Percentiles rank a stretch among this genome's conserved stretches.
Evolutionary conservation across 495 filamentous ascomycete genomes (phyloP).

Genomic region (Neurospora sp.): DNA sequence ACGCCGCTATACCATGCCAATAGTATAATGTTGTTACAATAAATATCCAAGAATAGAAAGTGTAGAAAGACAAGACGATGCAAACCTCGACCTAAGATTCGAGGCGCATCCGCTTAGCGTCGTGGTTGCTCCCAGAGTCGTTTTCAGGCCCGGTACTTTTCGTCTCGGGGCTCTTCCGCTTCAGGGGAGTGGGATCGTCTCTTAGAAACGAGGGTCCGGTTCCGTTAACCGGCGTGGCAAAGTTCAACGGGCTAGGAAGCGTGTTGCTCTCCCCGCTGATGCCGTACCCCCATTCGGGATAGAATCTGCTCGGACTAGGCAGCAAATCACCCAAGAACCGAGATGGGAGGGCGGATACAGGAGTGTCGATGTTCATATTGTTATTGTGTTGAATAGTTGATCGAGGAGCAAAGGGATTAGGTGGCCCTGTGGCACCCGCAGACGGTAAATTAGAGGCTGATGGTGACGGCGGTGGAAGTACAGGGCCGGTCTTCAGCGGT

Average conservation of each 20-base stretch:
- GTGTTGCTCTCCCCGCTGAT: constrained; percentile 60
- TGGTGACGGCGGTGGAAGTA: constrained; percentile 88
- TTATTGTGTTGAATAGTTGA: constrained; percentile 51
- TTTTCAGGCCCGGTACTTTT: constrained; percentile 22
- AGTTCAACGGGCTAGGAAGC: constrained; percentile 82
- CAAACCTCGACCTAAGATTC: not conserved
- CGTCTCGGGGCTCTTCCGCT: constrained; percentile 41
- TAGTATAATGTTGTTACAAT: not conserved
- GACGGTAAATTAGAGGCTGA: constrained; percentile 73
- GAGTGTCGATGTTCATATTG: constrained; percentile 80
- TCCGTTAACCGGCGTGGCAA: constrained; percentile 73
- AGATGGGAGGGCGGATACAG: constrained; percentile 92
- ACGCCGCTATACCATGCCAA: not conserved
- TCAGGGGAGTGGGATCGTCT: constrained; percentile 32
- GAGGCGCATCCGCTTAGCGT: not conserved
- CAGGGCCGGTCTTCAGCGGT: constrained; percentile 42
- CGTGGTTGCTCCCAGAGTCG: constrained; percentile 1
- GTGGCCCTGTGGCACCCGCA: constrained; percentile 84
- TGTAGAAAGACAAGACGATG: not conserved
- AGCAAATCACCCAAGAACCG: constrained; percentile 80
- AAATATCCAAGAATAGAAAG: not conserved
- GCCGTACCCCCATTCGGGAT: constrained; percentile 74
- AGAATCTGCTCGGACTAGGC: constrained; percentile 83
- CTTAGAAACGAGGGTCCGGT: constrained; percentile 60
- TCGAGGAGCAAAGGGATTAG: constrained; percentile 90